Percentiles rank a stretch among this genome's conserved stretches.
These are phyloP conservation scores for Raffaelea arxii DNA, from an alignment of 2,329 filamentous ascomycete genomes.

Conservation along the genomic window DNA sequence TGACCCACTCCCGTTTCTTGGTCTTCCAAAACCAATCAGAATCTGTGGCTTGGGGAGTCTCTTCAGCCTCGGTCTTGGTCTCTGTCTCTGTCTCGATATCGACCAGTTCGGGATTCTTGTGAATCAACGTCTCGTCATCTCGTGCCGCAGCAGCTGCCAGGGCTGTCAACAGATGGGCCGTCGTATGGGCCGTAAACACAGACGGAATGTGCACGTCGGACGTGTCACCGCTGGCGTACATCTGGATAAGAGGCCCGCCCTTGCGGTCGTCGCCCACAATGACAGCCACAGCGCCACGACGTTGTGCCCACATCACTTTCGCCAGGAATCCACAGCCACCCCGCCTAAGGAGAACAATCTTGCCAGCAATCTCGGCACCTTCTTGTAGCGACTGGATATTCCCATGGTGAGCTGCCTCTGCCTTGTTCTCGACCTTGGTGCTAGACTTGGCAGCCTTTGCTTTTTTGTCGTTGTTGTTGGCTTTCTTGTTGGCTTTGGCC, in stretches of 20 bases:
- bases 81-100: conserved; percentile 1
- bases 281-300: conserved; percentile 76
- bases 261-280: conserved; percentile 92
- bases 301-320: conserved; percentile 94
- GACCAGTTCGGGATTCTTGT: background rate
- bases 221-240: conserved; percentile 96
- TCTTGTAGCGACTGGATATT: conserved; percentile 91
- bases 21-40: conserved; percentile 10
- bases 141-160: conserved; percentile 5
- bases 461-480: background rate
- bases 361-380: conserved; percentile 83
- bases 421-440: background rate
- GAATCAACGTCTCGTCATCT: background rate
- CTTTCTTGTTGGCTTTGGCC: background rate
- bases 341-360: conserved; percentile 81
- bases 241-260: conserved; percentile 83
- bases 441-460: background rate
- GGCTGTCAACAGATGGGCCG: conserved; percentile 65
- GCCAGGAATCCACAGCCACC: conserved; percentile 94
- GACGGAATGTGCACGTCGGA: conserved; percentile 92
- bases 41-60: no score
- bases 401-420: conserved; percentile 44
- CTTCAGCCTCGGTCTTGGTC: background rate
- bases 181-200: conserved; percentile 89
- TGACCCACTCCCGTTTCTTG: conserved; percentile 10